Evolutionary conservation across 306 rosid genomes (phyloP), one percentile per base, ranked within the genome.

Genomic region (Carpinus fangiana): DNA sequence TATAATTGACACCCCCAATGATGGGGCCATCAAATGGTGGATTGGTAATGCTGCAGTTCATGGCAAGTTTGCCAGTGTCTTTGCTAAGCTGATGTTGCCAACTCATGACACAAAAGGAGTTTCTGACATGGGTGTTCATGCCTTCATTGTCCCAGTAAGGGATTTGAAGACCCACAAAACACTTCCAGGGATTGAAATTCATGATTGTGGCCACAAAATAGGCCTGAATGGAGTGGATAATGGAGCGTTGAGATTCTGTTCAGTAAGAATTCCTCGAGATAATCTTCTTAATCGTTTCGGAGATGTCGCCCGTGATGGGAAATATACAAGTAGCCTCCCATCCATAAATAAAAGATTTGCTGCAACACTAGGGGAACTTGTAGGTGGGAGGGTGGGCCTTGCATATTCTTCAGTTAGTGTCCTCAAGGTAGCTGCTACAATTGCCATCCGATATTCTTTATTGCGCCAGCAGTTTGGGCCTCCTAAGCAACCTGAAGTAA

Each of bases 11-110:
- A 95, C 99, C 11, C 99, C 98, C 36, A 90, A 90, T 78, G 97
- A 95, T 77, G 99, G 99, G 74, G 98, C 99, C 78, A 92, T 95
- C 83, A 95, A 92, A 87, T 95, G 99, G 99, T 95, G 99, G 99
- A 95, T 95, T 77, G 99, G 99, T 21, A 95, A 95, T 83, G 99
- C 99, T 61, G 99, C 99, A 4, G 97, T 92, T 82, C 99, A 95
- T 62, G 99, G 99, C 61, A 95, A 95, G 84, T 90, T 95, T 83
- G 97, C 99, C 67, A 77, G 93, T 51, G 98, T 95, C 78, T 95
- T 95, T 68, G 98, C 99, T 12, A 89, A 90, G 87, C 80, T 95
- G 80, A 59, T 87, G 78, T 79, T 95, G 81, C 99, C 96, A 18
- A 81, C 87, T 65, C 87, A 88, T 80, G 91, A 87, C 66, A 18